Percentiles rank a stretch among this genome's conserved stretches.
phyloP scores from a whole-genome alignment of 1,284 basidiomycete species.

The Flammula alnicola region DNA sequence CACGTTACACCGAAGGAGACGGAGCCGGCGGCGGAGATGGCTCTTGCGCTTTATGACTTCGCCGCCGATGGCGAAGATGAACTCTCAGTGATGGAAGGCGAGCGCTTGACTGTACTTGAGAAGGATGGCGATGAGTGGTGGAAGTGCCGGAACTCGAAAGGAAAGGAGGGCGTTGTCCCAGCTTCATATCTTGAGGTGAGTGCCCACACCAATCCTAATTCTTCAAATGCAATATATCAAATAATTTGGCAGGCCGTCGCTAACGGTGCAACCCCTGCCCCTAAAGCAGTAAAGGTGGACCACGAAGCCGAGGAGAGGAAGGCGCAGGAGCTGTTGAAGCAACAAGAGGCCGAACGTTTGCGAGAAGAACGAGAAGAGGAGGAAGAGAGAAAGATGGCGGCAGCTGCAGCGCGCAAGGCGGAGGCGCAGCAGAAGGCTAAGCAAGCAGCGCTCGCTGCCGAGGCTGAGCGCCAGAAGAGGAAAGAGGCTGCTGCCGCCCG shows the following conservation, averaged over 20 bases:
- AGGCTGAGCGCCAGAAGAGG: conserved; percentile 61
- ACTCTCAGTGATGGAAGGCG: conserved; percentile 86
- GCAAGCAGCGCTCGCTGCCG: conserved; percentile 63
- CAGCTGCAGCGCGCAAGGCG: conserved; percentile 47
- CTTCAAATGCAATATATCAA: neutral
- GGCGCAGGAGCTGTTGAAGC: conserved; percentile 8
- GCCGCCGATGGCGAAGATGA: conserved; percentile 95
- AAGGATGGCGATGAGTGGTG: conserved; percentile 97
- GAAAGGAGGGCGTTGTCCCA: conserved; percentile 93
- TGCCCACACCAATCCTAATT: neutral
- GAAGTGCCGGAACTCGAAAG: conserved; percentile 84
- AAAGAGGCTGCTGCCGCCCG: conserved; percentile 47
- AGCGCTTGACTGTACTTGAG: conserved; percentile 81
- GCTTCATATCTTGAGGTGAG: conserved; percentile 92
- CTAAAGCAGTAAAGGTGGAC: conserved; percentile 3
- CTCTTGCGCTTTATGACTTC: conserved; percentile 91
- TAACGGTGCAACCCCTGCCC: neutral
- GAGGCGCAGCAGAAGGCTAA: conserved; percentile 66
- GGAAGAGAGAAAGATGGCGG: conserved; percentile 21
- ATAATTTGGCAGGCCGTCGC: neutral
- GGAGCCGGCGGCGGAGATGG: conserved; percentile 39
- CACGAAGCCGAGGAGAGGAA: conserved; percentile 10
- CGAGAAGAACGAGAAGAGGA: conserved; percentile 34
- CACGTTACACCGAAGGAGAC: conserved; percentile 30
- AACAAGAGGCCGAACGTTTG: conserved; percentile 40